Evolutionary conservation across 1,284 basidiomycete genomes (phyloP).

Genomic region (Boletus smithii): DNA sequence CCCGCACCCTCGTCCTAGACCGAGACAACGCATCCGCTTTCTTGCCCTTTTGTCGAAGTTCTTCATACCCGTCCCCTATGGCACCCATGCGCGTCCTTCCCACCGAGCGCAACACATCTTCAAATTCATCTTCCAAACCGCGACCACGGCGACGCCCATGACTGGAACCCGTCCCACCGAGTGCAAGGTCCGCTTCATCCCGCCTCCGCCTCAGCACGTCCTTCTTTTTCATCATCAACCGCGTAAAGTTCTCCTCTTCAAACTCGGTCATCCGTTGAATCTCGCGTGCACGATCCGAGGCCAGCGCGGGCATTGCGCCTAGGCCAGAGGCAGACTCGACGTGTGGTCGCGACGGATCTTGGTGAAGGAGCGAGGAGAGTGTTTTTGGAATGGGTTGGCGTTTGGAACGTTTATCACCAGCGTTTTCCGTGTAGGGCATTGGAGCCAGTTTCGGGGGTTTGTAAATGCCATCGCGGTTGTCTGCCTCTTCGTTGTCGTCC

Average conservation of each 20-base stretch:
- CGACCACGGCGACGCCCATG: slow-evolving; percentile 61
- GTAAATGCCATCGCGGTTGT: slow-evolving; percentile 62
- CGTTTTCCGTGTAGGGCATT: slow-evolving; percentile 79
- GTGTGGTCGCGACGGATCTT: slow-evolving; percentile 42
- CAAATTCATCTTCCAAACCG: slow-evolving; percentile 82
- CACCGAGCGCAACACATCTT: slow-evolving; percentile 68
- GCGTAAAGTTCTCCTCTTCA: slow-evolving; percentile 95
- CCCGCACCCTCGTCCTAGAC: slow-evolving; percentile 42
- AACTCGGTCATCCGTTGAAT: slow-evolving; percentile 84
- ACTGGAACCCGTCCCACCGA: slow-evolving; percentile 61
- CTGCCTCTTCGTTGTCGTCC: slow-evolving; percentile 31
- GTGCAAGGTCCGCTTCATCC: slow-evolving; percentile 89
- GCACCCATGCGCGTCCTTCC: slow-evolving; percentile 44
- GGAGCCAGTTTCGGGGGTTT: slow-evolving; percentile 91
- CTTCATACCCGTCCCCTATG: slow-evolving; percentile 69
- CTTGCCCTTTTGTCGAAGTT: slow-evolving; percentile 64
- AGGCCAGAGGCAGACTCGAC: slow-evolving; percentile 54
- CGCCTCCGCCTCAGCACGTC: slow-evolving; percentile 74
- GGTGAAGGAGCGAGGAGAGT: slow-evolving; percentile 65
- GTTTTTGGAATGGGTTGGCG: slow-evolving; percentile 62
- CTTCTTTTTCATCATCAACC: slow-evolving; percentile 89
- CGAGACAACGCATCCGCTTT: slow-evolving; percentile 57
- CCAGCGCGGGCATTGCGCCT: slow-evolving; percentile 56
- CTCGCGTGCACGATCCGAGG: slow-evolving; percentile 69
- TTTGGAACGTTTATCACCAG: slow-evolving; percentile 44